A percentile compares a stretch with the other conserved stretches of the same genome.
Evolutionary conservation across 768 basidiomycete species (phyloP).

Genomic region (Suillus hirtellus): DNA sequence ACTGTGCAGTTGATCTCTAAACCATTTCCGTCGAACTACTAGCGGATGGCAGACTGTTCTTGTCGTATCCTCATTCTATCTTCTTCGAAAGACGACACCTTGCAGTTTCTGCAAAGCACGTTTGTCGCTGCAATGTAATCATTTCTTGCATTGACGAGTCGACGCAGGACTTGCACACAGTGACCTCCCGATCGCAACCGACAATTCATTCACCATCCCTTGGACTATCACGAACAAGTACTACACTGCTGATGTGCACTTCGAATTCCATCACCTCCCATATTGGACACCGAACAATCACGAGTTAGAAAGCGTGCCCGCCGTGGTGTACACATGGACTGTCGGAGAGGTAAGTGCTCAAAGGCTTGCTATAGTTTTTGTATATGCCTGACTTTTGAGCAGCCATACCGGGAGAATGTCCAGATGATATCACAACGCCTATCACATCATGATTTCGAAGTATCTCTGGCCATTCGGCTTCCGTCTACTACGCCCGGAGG

Average conservation of each 20-base stretch:
- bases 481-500: constrained; percentile 29
- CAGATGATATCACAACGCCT: constrained; percentile 49
- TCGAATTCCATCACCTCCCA: constrained; percentile 51
- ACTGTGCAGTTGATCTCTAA: background rate
- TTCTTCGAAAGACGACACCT: constrained; percentile 28
- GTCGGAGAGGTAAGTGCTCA: constrained; percentile 57
- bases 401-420: constrained; percentile 64
- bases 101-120: constrained; percentile 2
- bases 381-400: constrained; percentile 3
- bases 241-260: constrained; percentile 76
- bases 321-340: constrained; percentile 72
- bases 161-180: constrained; percentile 24
- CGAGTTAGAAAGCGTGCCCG: constrained; percentile 49
- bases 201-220: constrained; percentile 39
- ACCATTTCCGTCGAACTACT: background rate
- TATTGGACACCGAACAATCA: constrained; percentile 43
- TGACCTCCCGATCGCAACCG: constrained; percentile 15
- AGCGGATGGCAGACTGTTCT: background rate
- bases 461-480: constrained; percentile 67
- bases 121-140: constrained; percentile 1
- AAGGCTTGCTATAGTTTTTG: background rate
- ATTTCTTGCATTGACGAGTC: constrained; percentile 19
- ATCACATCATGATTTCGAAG: constrained; percentile 61
- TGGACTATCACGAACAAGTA: constrained; percentile 84
- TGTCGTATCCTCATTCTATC: constrained; percentile 8